Percentiles rank a stretch among this genome's conserved stretches.
These are phyloP conservation scores for Chlamydomonas reinhardtii DNA, from an alignment of 163 green algal species.

Conservation along the genomic window DNA sequence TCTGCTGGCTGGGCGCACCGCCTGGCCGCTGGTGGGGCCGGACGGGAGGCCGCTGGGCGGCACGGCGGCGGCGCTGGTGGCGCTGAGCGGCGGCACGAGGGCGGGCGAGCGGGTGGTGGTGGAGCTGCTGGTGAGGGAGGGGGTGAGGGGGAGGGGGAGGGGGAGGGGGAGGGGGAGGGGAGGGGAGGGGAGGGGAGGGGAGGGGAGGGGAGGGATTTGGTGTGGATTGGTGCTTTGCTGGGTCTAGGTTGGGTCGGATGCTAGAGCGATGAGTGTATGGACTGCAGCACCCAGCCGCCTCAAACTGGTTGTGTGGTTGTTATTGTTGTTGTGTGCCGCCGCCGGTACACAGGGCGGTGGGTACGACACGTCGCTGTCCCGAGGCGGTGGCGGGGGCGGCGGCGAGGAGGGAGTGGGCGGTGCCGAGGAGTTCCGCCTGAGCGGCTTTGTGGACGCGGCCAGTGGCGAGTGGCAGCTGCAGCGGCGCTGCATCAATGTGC, in stretches of 20 bases:
- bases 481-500: slow-evolving; percentile 21
- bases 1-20: too few species aligned
- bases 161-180: background rate
- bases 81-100: slow-evolving; percentile 15
- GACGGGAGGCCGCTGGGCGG: slow-evolving; percentile 25
- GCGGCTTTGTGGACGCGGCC: slow-evolving; percentile 14
- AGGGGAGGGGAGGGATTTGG: background rate
- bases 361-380: slow-evolving; percentile 16
- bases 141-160: background rate
- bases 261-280: too few species aligned
- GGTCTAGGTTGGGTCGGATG: background rate
- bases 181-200: background rate
- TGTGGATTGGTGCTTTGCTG: too few species aligned
- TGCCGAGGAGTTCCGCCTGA: slow-evolving; percentile 34
- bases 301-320: too few species aligned
- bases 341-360: slow-evolving; percentile 32
- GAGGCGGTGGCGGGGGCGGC: background rate
- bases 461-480: slow-evolving; percentile 24
- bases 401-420: background rate
- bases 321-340: too few species aligned
- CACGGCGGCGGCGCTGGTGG: slow-evolving; percentile 17
- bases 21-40: background rate
- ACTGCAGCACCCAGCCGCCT: too few species aligned
- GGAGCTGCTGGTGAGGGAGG: slow-evolving; percentile 24
- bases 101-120: background rate